phyloP scores from a whole-genome alignment of 2,329 filamentous ascomycete species.

The Aureobasidium lini region DNA sequence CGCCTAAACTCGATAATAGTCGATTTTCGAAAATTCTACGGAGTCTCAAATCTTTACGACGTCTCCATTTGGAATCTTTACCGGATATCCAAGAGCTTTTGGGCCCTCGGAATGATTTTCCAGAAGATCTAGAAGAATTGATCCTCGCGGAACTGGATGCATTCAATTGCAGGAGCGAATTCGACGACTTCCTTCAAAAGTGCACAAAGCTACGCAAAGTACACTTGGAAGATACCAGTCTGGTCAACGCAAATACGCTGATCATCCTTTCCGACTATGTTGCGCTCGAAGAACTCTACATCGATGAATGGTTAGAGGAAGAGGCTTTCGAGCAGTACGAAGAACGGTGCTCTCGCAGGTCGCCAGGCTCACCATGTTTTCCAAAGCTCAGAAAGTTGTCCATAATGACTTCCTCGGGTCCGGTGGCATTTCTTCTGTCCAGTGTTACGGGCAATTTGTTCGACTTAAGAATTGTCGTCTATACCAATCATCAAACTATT shows the following conservation, averaged over 20 bases:
- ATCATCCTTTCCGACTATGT: accelerated
- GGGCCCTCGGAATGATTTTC: background rate
- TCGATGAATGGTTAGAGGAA: background rate
- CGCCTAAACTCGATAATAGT: too few species aligned
- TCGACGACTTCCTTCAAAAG: background rate
- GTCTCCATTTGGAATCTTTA: background rate
- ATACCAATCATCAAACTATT: background rate
- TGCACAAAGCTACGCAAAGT: background rate
- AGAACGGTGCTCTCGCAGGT: background rate
- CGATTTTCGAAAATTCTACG: background rate
- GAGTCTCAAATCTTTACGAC: background rate
- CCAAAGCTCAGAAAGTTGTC: background rate
- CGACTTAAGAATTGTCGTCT: background rate
- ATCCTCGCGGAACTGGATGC: too few species aligned
- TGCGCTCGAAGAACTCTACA: background rate
- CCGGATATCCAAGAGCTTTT: background rate
- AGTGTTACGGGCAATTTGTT: background rate
- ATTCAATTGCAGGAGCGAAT: too few species aligned
- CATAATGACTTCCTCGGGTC: accelerated
- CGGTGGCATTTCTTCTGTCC: background rate
- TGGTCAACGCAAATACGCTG: background rate
- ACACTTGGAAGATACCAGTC: accelerated
- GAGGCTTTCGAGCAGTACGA: background rate
- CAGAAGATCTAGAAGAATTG: background rate
- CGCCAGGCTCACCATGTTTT: background rate